phyloP scores from a whole-genome alignment of 192 early-diverging fungal genomes.

The Geranomyces variabilis region DNA sequence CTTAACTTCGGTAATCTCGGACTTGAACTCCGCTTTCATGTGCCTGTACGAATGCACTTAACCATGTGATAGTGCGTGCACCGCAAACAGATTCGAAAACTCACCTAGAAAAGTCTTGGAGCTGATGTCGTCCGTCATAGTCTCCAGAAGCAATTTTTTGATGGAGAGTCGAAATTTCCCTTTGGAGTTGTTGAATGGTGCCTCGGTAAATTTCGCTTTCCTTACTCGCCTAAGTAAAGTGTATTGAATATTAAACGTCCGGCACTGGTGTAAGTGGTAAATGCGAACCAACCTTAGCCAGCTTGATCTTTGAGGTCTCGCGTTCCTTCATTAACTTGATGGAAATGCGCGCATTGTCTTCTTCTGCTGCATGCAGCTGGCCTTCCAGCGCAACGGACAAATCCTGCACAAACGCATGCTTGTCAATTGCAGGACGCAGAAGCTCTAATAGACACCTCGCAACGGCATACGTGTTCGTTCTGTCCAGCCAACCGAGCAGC shows the following conservation, averaged over 20 bases:
- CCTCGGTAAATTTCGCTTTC: slow-evolving; percentile 42
- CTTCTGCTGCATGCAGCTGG: slow-evolving; percentile 28
- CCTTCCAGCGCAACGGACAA: background rate
- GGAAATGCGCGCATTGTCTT: slow-evolving; percentile 36
- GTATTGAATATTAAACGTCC: no score
- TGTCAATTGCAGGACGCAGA: background rate
- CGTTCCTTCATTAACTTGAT: slow-evolving; percentile 48
- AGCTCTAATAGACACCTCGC: background rate
- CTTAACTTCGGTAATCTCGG: slow-evolving; percentile 29
- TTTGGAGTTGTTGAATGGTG: slow-evolving; percentile 43
- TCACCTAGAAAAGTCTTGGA: slow-evolving; percentile 38
- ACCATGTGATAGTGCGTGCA: background rate
- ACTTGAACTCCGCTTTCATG: slow-evolving; percentile 20
- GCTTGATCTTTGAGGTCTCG: slow-evolving; percentile 42
- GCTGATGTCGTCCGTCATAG: slow-evolving; percentile 24
- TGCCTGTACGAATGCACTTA: background rate
- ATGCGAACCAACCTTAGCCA: slow-evolving; percentile 44
- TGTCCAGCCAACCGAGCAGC: background rate
- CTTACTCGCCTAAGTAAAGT: slow-evolving; percentile 1
- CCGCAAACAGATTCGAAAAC: background rate
- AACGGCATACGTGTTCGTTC: background rate
- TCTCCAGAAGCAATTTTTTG: slow-evolving; percentile 16
- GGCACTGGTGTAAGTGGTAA: no score
- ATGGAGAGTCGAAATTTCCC: slow-evolving; percentile 27
- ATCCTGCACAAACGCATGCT: background rate